Evolutionary conservation across 768 basidiomycete genomes (phyloP).

Genomic region (Mycena crocata): DNA sequence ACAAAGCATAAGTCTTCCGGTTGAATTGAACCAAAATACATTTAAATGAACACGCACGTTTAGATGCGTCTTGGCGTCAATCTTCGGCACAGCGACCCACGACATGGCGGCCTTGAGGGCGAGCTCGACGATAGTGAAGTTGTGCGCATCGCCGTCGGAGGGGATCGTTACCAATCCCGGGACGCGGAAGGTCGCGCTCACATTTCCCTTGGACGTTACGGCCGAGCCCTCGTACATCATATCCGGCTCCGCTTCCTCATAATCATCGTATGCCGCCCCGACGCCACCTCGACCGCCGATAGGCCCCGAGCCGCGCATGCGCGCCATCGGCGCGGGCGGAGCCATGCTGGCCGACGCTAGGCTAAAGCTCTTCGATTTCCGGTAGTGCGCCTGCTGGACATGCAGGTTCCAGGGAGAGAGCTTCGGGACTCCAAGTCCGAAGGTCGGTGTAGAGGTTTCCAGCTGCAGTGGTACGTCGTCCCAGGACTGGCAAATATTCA

Average conservation of each 20-base stretch:
- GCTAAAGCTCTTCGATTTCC: not conserved
- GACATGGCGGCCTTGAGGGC: slow-evolving; percentile 46
- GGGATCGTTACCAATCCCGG: slow-evolving; percentile 49
- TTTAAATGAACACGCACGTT: slow-evolving; percentile 39
- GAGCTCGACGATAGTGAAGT: slow-evolving; percentile 48
- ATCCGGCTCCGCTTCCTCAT: not conserved
- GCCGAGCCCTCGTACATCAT: slow-evolving; percentile 9
- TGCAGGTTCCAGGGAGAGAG: slow-evolving; percentile 48
- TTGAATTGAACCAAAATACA: not conserved
- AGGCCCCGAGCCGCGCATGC: not conserved
- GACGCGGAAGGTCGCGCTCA: slow-evolving; percentile 48
- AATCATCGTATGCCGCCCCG: not conserved
- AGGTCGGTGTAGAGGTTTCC: slow-evolving; percentile 54
- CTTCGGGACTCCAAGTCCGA: slow-evolving; percentile 46
- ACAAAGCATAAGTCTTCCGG: not conserved
- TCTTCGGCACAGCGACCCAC: slow-evolving; percentile 51
- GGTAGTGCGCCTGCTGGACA: slow-evolving; percentile 11
- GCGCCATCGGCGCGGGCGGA: not conserved
- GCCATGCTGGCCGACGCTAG: not conserved
- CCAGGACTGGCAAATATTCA: slow-evolving; percentile 46
- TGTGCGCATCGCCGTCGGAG: slow-evolving; percentile 43
- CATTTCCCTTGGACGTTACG: slow-evolving; percentile 42
- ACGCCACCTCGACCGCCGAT: not conserved
- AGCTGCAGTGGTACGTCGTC: slow-evolving; percentile 51
- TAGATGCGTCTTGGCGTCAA: slow-evolving; percentile 46